Conservation (phyloP, 805 yeast genomes). For the Nematodospora valgi region DNA sequence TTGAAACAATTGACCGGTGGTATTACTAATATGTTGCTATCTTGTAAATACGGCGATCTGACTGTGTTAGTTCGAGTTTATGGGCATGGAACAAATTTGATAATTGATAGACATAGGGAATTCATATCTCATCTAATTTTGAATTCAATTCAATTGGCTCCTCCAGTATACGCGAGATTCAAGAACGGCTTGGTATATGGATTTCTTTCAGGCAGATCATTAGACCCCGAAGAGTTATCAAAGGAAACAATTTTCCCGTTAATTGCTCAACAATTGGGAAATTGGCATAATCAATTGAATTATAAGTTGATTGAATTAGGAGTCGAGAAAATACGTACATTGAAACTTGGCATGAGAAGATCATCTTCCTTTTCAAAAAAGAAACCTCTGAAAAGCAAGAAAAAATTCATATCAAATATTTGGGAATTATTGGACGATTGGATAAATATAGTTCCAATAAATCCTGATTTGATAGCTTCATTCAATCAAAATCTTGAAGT, state of each 20-base stretch:
- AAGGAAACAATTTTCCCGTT: conserved; percentile 46
- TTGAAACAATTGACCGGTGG: conserved; percentile 56
- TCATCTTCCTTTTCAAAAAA: conserved; percentile 6
- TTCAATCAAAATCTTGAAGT: conserved; percentile 31
- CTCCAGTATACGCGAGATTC: conserved; percentile 64
- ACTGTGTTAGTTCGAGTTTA: conserved; percentile 61
- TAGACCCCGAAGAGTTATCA: conserved; percentile 53
- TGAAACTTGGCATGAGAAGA: conserved; percentile 7
- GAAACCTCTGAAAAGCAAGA: conserved; percentile 14
- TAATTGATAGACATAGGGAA: conserved; percentile 73
- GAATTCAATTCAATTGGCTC: conserved; percentile 59
- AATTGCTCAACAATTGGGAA: conserved; percentile 64
- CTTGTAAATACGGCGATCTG: conserved; percentile 33
- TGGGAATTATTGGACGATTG: conserved; percentile 64
- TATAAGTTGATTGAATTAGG: conserved; percentile 46
- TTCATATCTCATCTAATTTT: conserved; percentile 66
- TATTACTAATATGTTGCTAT: conserved; percentile 57
- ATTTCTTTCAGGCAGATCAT: conserved; percentile 60
- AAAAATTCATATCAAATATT: conserved; percentile 39
- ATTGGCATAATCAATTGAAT: conserved; percentile 59
- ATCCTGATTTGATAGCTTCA: conserved; percentile 33
- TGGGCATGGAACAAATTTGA: conserved; percentile 68
- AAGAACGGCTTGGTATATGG: conserved; percentile 74
- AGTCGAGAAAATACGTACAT: conserved; percentile 32
- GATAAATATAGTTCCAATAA: conserved; percentile 59